A percentile compares a stretch with the other conserved stretches of the same genome.
Evolutionary conservation across 2,329 filamentous ascomycete species (phyloP).

Genomic region (Aspergillus brasiliensis): DNA sequence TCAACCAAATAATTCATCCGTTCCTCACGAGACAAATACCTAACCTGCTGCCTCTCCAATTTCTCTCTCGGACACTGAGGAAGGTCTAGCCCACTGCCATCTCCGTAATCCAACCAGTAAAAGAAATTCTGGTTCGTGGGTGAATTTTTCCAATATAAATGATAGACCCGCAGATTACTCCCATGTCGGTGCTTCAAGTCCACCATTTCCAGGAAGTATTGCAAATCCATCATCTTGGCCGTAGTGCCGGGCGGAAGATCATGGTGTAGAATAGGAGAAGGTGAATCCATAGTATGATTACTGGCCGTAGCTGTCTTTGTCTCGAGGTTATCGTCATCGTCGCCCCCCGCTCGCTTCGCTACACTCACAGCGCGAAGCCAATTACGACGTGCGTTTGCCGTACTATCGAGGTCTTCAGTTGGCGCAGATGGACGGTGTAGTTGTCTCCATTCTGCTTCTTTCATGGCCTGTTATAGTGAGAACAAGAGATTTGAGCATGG

Average conservation of each 20-base stretch:
- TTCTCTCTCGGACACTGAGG: conserved; percentile 71
- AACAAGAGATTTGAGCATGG: background rate
- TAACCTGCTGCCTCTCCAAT: conserved; percentile 75
- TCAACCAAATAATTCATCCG: conserved; percentile 77
- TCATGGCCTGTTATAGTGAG: conserved; percentile 46
- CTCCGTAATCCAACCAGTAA: conserved; percentile 86
- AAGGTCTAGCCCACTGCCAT: conserved; percentile 70
- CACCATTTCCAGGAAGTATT: conserved; percentile 85
- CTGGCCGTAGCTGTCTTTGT: conserved; percentile 15
- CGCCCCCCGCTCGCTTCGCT: conserved; percentile 70
- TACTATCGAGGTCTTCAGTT: conserved; percentile 14
- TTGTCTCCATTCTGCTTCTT: conserved; percentile 59
- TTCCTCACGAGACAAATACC: conserved; percentile 83
- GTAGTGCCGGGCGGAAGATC: conserved; percentile 61
- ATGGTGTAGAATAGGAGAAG: conserved; percentile 35
- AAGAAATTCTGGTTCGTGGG: conserved; percentile 87
- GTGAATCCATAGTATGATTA: background rate
- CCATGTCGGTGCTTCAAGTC: conserved; percentile 87
- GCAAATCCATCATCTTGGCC: conserved; percentile 78
- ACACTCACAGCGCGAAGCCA: conserved; percentile 76
- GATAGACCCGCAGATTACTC: conserved; percentile 77
- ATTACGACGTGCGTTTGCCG: conserved; percentile 60
- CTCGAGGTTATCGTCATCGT: conserved; percentile 53
- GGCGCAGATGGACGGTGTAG: conserved; percentile 42
- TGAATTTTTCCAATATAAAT: conserved; percentile 77